Base-by-base conservation (phyloP, 345 rosid genomes). In the Salix suchowensis region DNA sequence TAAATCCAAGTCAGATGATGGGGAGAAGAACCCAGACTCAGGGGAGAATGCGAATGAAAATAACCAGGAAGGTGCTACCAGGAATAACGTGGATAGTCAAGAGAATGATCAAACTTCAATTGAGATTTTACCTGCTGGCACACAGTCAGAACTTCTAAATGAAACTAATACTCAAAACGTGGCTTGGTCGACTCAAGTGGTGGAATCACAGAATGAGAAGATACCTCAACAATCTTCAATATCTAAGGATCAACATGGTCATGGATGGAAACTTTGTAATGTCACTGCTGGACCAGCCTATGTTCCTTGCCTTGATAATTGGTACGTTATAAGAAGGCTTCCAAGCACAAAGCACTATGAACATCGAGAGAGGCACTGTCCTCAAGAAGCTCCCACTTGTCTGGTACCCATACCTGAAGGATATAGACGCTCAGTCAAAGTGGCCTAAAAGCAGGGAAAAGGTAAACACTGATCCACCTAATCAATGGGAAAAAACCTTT, bases 351-450 rank as follows among this genome's bases (percentile, higher is more conserved):
- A 89, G 84, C 98, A 96, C 82, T 96, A 96, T 72, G 97, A 96
- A 76, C 99, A 94, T 85, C 88, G 99, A 67, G 99, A 94, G 89
- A 89, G 99, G 88, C 99, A 94, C 82, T 96, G 99, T 73, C 98
- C 97, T 19, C 90, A 88, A 65, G 82, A 83, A 73, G 92, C 97
- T 64, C 97, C 97, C 30, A 92, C 95, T 67, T 96, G 99, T 78
- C 91, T 96, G 37, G 97, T 94, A 70, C 81, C 95, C 81, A 84
- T 91, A 80, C 98, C 98, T 74, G 89, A 91, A 81, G 97, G 95
- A 77, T 96, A 96, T 82, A 91, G 39, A 82, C 88, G 79, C 44
- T 80, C 98, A 7, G 87, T 93, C 77, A 89, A 89, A 87, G 86
- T 94, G 98, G 99, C 98, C 99, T 55, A 91, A 78, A 76, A 96